phyloP scores from a whole-genome alignment of 495 filamentous ascomycete genomes.

The Oidiodendron maius region DNA sequence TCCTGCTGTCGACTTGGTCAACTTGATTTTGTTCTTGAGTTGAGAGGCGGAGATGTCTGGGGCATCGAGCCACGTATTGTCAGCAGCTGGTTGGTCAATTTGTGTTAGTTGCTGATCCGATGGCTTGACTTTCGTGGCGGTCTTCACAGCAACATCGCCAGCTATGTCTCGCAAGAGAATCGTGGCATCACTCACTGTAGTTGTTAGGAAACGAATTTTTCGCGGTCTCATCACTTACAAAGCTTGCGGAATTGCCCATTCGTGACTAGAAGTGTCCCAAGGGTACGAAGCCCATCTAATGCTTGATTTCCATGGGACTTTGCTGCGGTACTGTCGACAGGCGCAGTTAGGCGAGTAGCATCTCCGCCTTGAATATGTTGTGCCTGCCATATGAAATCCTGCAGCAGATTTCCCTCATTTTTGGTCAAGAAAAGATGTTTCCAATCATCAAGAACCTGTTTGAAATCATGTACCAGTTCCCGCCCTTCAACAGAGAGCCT shows the following conservation, averaged over 20 bases:
- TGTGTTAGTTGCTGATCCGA: slow-evolving; percentile 68
- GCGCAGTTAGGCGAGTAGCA: slow-evolving; percentile 52
- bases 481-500: slow-evolving; percentile 81
- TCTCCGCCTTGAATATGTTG: slow-evolving; percentile 62
- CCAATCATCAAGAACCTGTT: slow-evolving; percentile 79
- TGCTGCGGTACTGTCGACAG: slow-evolving; percentile 67
- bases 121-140: slow-evolving; percentile 73
- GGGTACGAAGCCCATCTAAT: slow-evolving; percentile 77
- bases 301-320: slow-evolving; percentile 76
- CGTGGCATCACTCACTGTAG: slow-evolving; percentile 75
- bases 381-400: slow-evolving; percentile 95
- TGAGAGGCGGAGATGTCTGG: slow-evolving; percentile 70
- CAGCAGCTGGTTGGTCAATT: slow-evolving; percentile 77
- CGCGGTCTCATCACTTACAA: slow-evolving; percentile 65
- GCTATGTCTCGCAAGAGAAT: slow-evolving; percentile 82
- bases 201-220: slow-evolving; percentile 26
- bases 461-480: slow-evolving; percentile 67
- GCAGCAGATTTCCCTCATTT: slow-evolving; percentile 89
- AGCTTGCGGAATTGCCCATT: slow-evolving; percentile 97
- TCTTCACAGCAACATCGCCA: slow-evolving; percentile 79
- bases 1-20: slow-evolving; percentile 39
- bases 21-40: slow-evolving; percentile 60
- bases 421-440: slow-evolving; percentile 87
- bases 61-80: slow-evolving; percentile 90
- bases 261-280: slow-evolving; percentile 85